Evolutionary conservation across 2,329 filamentous ascomycete species (phyloP).

Genomic region (Sarocladium strictum): DNA sequence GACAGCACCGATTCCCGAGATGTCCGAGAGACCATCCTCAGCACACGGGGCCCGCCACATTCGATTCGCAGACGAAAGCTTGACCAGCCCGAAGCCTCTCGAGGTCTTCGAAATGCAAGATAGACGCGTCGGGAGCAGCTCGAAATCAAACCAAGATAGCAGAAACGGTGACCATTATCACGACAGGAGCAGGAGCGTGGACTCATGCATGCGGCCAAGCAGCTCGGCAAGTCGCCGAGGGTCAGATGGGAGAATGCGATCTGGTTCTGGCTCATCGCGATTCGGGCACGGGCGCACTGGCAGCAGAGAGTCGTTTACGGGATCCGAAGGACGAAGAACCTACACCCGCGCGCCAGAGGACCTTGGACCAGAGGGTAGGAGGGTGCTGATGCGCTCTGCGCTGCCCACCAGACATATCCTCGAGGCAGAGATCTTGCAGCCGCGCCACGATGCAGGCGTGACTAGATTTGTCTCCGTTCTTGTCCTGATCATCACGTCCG

Average conservation of each 20-base stretch:
- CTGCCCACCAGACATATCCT: conserved; percentile 16
- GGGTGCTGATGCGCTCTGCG: conserved; percentile 13
- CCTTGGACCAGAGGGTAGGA: background rate
- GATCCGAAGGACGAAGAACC: background rate
- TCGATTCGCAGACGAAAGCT: conserved; percentile 22
- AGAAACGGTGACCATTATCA: conserved; percentile 6
- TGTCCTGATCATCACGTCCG: conserved; percentile 47
- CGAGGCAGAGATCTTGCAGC: conserved; percentile 10
- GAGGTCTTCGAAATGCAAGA: conserved; percentile 12
- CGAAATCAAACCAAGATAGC: background rate
- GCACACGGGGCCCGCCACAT: background rate
- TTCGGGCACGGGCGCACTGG: background rate
- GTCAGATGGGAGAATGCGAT: background rate
- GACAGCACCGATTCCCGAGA: background rate
- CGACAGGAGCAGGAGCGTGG: background rate
- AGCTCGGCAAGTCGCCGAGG: background rate
- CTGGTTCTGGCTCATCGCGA: conserved; percentile 1
- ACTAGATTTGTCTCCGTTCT: conserved; percentile 36
- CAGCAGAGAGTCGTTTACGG: conserved; percentile 10
- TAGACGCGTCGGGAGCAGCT: background rate
- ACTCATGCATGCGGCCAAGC: conserved; percentile 7
- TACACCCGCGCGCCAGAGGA: background rate
- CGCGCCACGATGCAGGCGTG: conserved; percentile 10
- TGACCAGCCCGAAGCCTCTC: background rate
- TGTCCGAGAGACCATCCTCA: background rate